Conservation (phyloP, 768 basidiomycete species). For the Fomitopsis pulvina region DNA sequence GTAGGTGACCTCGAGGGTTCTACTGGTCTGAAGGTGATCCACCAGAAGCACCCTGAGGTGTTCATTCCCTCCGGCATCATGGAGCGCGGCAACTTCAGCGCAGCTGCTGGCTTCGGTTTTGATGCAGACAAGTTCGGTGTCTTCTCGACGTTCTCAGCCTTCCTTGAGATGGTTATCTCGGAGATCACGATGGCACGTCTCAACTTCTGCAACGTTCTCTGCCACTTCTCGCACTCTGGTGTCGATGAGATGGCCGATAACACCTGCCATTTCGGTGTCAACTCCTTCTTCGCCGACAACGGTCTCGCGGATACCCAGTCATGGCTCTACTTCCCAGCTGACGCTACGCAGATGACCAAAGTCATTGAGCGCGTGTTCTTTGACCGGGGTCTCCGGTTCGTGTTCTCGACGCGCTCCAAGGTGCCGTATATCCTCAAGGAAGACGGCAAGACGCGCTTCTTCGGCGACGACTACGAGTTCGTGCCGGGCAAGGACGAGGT, state of each 20-base stretch:
- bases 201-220: slow-evolving; percentile 83
- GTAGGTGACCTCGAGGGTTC: slow-evolving; percentile 82
- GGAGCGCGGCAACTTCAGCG: slow-evolving; percentile 27
- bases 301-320: slow-evolving; percentile 76
- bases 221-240: slow-evolving; percentile 87
- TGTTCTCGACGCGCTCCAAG: slow-evolving; percentile 88
- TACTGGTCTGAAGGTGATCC: slow-evolving; percentile 82
- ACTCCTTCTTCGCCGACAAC: slow-evolving; percentile 86
- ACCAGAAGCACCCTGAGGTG: slow-evolving; percentile 86
- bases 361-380: slow-evolving; percentile 77
- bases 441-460: slow-evolving; percentile 61
- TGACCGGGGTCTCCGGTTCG: slow-evolving; percentile 73
- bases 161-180: slow-evolving; percentile 86
- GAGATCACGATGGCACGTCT: slow-evolving; percentile 91
- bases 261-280: slow-evolving; percentile 66
- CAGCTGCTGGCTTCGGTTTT: slow-evolving; percentile 67
- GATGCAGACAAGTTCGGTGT: slow-evolving; percentile 78
- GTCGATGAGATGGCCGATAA: slow-evolving; percentile 45
- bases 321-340: slow-evolving; percentile 85
- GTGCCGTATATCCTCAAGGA: slow-evolving; percentile 81
- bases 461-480: slow-evolving; percentile 68
- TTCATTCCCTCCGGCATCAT: slow-evolving; percentile 75
- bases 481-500: slow-evolving; percentile 81
- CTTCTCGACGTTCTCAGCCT: slow-evolving; percentile 88
- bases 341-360: slow-evolving; percentile 73